These are phyloP conservation scores for Mycena belliarum DNA, from an alignment of 768 basidiomycete genomes.

Conservation along the genomic window DNA sequence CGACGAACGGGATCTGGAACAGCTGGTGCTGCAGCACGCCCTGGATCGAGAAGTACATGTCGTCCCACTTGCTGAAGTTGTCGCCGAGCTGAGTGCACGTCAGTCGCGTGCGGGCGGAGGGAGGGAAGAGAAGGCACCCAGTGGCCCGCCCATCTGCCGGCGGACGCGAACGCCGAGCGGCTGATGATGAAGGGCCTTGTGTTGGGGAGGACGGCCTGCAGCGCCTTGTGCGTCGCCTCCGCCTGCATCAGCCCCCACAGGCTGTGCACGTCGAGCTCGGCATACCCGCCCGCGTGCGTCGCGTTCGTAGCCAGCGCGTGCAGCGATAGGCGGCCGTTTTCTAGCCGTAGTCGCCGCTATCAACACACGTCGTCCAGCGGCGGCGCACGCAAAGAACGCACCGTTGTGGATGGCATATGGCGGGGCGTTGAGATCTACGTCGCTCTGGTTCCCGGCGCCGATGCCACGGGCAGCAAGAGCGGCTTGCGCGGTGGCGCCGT, in stretches of 20 bases:
- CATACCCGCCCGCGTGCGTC: conserved; percentile 61
- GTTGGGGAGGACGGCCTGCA: conserved; percentile 53
- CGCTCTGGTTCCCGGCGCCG: neutral
- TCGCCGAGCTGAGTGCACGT: conserved; percentile 64
- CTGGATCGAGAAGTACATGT: conserved; percentile 70
- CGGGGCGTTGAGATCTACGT: conserved; percentile 46
- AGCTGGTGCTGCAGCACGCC: conserved; percentile 82
- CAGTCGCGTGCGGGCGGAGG: too few relatives aligned
- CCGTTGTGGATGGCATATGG: conserved; percentile 77
- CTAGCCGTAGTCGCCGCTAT: too few relatives aligned
- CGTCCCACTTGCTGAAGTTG: conserved; percentile 75
- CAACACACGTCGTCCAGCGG: too few relatives aligned
- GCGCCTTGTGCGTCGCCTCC: conserved; percentile 60
- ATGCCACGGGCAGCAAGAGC: neutral
- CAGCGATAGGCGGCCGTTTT: conserved; percentile 50
- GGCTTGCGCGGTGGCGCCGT: neutral
- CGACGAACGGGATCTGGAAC: conserved; percentile 83
- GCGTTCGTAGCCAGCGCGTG: conserved; percentile 71
- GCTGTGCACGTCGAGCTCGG: conserved; percentile 70
- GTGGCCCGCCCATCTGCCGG: conserved; percentile 72
- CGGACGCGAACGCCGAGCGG: conserved; percentile 67
- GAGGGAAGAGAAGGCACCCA: conserved; percentile 46
- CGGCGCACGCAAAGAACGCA: conserved; percentile 29
- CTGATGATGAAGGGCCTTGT: conserved; percentile 72
- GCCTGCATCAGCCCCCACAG: conserved; percentile 75